Evolutionary conservation across 495 filamentous ascomycete genomes (phyloP).

Genomic region (Penicillium dipodomyicola): DNA sequence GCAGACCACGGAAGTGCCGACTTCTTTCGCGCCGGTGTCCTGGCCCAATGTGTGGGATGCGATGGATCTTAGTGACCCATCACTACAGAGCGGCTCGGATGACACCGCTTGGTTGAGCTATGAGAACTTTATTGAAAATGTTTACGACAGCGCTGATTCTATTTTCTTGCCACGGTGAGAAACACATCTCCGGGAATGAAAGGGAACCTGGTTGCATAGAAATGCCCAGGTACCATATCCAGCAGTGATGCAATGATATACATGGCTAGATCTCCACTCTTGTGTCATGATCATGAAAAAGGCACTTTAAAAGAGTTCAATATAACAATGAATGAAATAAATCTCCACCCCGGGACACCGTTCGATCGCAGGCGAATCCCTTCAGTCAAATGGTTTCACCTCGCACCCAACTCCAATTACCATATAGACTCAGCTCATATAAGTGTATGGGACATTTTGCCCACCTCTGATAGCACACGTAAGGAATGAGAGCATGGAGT

Average conservation of each 20-base stretch:
- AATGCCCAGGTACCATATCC: background rate
- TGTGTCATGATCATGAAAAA: background rate
- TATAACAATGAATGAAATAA: background rate
- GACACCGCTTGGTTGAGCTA: constrained; percentile 35
- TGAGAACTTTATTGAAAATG: constrained; percentile 35
- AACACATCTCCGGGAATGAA: background rate
- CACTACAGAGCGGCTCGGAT: constrained; percentile 6
- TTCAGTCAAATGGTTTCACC: background rate
- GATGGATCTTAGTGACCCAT: constrained; percentile 23
- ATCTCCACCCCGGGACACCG: background rate
- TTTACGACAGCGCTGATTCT: constrained; percentile 29
- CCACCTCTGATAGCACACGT: background rate
- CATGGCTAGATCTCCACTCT: background rate
- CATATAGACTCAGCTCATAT: background rate
- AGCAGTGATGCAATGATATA: background rate
- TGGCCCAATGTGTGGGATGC: constrained; percentile 37
- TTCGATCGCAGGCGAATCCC: no score
- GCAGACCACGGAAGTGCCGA: background rate
- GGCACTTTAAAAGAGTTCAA: background rate
- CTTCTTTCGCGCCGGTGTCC: constrained; percentile 14
- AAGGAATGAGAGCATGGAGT: background rate
- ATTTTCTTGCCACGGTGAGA: constrained; percentile 21
- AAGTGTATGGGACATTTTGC: background rate
- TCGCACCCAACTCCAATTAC: background rate
- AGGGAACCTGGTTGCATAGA: background rate